Evolutionary conservation across 371 early-diverging fungal species (phyloP).

Genomic region (Mitosporidium daphniae): DNA sequence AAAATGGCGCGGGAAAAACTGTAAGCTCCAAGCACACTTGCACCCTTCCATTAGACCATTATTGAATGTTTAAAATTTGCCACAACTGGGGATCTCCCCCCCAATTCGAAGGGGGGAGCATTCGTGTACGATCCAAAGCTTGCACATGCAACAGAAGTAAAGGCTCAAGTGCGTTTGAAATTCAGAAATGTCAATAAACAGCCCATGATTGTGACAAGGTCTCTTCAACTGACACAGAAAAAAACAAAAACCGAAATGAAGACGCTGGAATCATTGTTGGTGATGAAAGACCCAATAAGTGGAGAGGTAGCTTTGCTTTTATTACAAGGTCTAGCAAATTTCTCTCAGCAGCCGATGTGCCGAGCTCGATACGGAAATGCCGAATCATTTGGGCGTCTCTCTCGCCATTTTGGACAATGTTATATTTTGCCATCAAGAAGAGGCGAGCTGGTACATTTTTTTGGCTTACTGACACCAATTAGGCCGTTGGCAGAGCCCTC

Average conservation of each 20-base stretch:
- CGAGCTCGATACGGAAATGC: conserved; percentile 49
- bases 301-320: conserved; percentile 12
- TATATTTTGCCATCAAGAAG: conserved; percentile 98
- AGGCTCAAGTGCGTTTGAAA: conserved; percentile 60
- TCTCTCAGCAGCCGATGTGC: conserved; percentile 38
- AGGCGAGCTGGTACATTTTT: conserved; percentile 40
- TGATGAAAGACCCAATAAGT: conserved; percentile 15
- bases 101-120: conserved; percentile 40
- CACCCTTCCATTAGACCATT: conserved; percentile 21
- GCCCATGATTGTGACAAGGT: conserved; percentile 32
- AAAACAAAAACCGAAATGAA: conserved; percentile 19
- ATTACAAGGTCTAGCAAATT: conserved; percentile 9
- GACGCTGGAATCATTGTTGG: conserved; percentile 44
- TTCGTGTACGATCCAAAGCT: conserved; percentile 90
- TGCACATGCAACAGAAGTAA: conserved; percentile 35
- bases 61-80: conserved; percentile 90
- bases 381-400: conserved; percentile 45
- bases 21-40: conserved; percentile 5
- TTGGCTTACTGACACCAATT: neutral
- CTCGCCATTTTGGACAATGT: conserved; percentile 82
- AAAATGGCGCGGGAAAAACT: conserved; percentile 93
- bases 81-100: conserved; percentile 79
- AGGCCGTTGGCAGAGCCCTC: conserved; percentile 68
- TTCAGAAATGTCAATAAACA: conserved; percentile 37
- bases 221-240: conserved; percentile 30